These are phyloP conservation scores for Aaosphaeria arxii DNA, from an alignment of 2,329 filamentous ascomycete species.

Conservation along the genomic window DNA sequence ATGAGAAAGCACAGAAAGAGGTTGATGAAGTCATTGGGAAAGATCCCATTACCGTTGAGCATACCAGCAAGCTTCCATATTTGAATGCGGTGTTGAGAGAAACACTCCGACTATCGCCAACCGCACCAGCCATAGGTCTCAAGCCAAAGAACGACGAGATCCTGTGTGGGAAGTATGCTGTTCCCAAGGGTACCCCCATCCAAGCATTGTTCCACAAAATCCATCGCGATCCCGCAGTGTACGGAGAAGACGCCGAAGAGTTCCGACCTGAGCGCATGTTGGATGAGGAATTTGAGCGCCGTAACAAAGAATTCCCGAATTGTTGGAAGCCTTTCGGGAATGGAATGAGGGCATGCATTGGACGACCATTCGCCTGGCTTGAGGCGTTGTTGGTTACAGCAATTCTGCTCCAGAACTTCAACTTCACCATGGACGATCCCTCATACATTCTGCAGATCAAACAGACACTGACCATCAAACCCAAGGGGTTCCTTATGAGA, in stretches of 20 bases:
- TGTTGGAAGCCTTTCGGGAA: conserved; percentile 56
- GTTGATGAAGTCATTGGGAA: conserved; percentile 52
- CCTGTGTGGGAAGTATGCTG: conserved; percentile 37
- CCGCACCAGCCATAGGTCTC: conserved; percentile 51
- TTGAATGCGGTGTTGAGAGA: conserved; percentile 55
- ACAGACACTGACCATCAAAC: conserved; percentile 46
- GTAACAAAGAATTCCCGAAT: conserved; percentile 38
- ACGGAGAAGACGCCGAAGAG: conserved; percentile 43
- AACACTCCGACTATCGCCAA: conserved; percentile 53
- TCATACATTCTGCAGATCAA: conserved; percentile 44
- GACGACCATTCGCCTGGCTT: conserved; percentile 55
- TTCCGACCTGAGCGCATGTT: conserved; percentile 50
- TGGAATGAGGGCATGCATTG: conserved; percentile 53
- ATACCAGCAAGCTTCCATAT: conserved; percentile 53
- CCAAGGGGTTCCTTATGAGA: conserved; percentile 39
- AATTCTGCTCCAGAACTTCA: conserved; percentile 46
- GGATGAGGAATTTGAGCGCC: conserved; percentile 39
- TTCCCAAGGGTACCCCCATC: conserved; percentile 32
- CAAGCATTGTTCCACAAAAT: conserved; percentile 31
- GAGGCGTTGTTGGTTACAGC: conserved; percentile 47
- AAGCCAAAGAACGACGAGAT: conserved; percentile 30
- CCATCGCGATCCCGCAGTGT: conserved; percentile 42
- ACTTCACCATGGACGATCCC: conserved; percentile 42
- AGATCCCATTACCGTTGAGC: conserved; percentile 45
- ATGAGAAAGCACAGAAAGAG: conserved; percentile 53